Evolutionary conservation across 805 yeast genomes (phyloP).

Genomic region (Wickerhamiella domercqiae): DNA sequence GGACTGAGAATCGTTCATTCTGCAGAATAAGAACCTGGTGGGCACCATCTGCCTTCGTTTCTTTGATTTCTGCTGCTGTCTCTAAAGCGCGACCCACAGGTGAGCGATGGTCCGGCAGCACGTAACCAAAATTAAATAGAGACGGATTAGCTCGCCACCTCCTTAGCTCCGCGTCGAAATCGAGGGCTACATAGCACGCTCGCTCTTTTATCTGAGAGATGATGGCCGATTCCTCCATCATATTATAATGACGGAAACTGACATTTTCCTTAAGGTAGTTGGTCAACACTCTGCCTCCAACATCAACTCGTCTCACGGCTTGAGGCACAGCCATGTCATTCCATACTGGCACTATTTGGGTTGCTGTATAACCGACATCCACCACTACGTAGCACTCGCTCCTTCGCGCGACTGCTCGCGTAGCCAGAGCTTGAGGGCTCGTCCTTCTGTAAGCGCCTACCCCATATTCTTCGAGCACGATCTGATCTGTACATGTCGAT

Average conservation of each 20-base stretch:
- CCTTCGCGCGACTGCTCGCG: slow-evolving; percentile 1
- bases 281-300: slow-evolving; percentile 75
- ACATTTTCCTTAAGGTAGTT: slow-evolving; percentile 73
- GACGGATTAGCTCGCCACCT: slow-evolving; percentile 20
- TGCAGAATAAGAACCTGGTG: slow-evolving; percentile 50
- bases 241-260: slow-evolving; percentile 83
- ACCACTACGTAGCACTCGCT: slow-evolving; percentile 60
- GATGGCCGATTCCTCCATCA: slow-evolving; percentile 75
- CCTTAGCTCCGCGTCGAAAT: slow-evolving; percentile 37
- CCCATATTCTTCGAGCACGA: slow-evolving; percentile 86
- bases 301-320: slow-evolving; percentile 62
- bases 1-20: slow-evolving; percentile 80
- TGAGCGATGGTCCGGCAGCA: slow-evolving; percentile 57
- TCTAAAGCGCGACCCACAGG: neutral
- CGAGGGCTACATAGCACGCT: slow-evolving; percentile 50
- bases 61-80: slow-evolving; percentile 36
- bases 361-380: slow-evolving; percentile 78
- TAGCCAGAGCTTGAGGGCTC: slow-evolving; percentile 22
- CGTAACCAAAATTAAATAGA: slow-evolving; percentile 44
- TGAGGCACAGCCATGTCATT: slow-evolving; percentile 67
- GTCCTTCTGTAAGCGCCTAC: slow-evolving; percentile 56
- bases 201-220: slow-evolving; percentile 76
- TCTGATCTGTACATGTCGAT: slow-evolving; percentile 75
- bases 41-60: slow-evolving; percentile 31
- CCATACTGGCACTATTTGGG: slow-evolving; percentile 79